Base-by-base conservation (phyloP, 2,329 filamentous ascomycete species). In the Pseudohalonectria lignicola region DNA sequence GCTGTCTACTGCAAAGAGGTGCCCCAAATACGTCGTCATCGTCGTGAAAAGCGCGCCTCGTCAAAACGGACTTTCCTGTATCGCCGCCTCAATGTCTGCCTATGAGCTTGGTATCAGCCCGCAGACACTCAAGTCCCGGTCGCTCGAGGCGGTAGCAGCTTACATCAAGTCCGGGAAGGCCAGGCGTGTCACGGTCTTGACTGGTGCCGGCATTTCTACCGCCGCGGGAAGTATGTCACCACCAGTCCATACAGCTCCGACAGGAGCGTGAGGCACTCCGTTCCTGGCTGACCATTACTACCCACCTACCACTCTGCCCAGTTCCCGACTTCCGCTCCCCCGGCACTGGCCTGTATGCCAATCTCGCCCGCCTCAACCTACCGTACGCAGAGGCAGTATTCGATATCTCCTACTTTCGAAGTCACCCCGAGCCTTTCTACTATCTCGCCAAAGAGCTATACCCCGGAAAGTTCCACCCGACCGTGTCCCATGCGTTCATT, bases 311-410 rank as follows among this genome's bases (percentile, higher is more conserved):
- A 31, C 20, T 25, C n/a, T 64, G 62, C 2, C 62, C 66, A 61
- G 90, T 98, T 45, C 92, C 92, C 44, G 92, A 98, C 61, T 98
- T 96, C 58, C 75, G 92, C 46, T 94, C 87, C 2, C 88, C 90
- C 44, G 82, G 86, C 41, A 96, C 90, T 0, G 92, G 92, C 3
- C 74, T 98, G 10, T 98, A 98, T 59, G 81, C 86, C 50, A 96
- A 96, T 53, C 78, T 98, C 15, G 82, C 83, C 17, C 76, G 83
- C 37, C 73, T 96, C 23, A 78, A 94, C 43, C 72, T 98, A 0
- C 88, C 88, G 0, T 81, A 90, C 51, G 82, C 90, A 17, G 87
- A 96, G 62, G 88, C 86, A 25, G 86, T 96, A 32, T 96, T 98
- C 60, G 87, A 94, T 53, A 90, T 98, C 46, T 68, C 69, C 41